A percentile compares a stretch with the other conserved stretches of the same genome.
Conservation (phyloP, 2,329 filamentous ascomycete genomes). For the Paecilomyces variotii region DNA sequence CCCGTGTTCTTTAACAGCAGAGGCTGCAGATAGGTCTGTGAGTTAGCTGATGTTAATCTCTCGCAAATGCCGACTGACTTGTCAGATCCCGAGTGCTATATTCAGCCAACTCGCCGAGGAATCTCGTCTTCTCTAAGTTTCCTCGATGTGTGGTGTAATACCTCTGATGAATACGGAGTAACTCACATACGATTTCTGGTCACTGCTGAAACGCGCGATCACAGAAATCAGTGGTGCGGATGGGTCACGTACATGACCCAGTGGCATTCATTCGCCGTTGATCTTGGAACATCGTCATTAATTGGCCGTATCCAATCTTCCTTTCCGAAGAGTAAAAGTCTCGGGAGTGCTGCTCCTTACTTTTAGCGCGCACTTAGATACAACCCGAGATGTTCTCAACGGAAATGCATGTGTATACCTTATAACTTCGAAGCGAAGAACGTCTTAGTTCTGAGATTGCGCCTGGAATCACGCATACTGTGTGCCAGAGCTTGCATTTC, state of each 20-base stretch:
- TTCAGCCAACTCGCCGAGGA: neutral
- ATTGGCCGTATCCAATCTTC: neutral
- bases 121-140: neutral
- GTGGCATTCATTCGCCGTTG: neutral
- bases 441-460: too few relatives aligned
- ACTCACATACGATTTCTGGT: neutral
- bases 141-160: neutral
- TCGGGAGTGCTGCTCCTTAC: neutral
- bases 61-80: neutral
- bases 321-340: neutral
- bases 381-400: too few relatives aligned
- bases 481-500: too few relatives aligned
- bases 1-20: neutral
- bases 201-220: neutral
- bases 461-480: too few relatives aligned
- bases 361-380: too few relatives aligned
- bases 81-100: neutral
- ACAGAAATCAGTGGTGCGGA: neutral
- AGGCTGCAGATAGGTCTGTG: neutral
- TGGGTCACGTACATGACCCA: neutral
- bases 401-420: too few relatives aligned
- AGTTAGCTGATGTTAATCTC: neutral
- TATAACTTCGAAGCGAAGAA: too few relatives aligned
- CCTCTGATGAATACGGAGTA: neutral
- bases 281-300: neutral